Conservation (phyloP, 768 basidiomycete species). For the Mrakia frigida region DNA sequence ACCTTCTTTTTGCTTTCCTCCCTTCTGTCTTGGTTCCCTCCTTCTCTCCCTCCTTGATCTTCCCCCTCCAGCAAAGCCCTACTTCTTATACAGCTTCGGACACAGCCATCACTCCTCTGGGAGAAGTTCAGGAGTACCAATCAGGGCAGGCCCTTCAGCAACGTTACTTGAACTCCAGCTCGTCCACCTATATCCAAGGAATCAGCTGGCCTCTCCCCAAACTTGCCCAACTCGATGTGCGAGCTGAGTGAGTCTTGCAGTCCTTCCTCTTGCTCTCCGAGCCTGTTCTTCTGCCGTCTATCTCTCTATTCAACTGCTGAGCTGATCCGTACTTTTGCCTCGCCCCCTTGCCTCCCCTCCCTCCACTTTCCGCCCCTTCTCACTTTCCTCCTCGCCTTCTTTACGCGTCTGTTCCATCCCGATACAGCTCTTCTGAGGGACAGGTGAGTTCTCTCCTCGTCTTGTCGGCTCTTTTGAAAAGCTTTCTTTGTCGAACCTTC, state of each 20-base stretch:
- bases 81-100: slow-evolving; percentile 30
- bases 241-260: slow-evolving; percentile 33
- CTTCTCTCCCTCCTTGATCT: not conserved
- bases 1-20: too few species aligned
- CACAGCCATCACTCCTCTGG: slow-evolving; percentile 37
- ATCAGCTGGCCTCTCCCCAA: slow-evolving; percentile 32
- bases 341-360: not conserved
- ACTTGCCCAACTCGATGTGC: slow-evolving; percentile 30
- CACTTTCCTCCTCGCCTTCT: slow-evolving; percentile 53
- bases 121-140: slow-evolving; percentile 37
- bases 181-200: slow-evolving; percentile 18
- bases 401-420: slow-evolving; percentile 49
- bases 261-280: too few species aligned
- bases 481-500: not conserved
- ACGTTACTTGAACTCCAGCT: slow-evolving; percentile 29
- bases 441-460: slow-evolving; percentile 45
- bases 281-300: not conserved
- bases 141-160: slow-evolving; percentile 31
- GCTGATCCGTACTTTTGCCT: not conserved
- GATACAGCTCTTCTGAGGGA: slow-evolving; percentile 48
- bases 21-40: too few species aligned
- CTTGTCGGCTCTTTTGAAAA: too few species aligned
- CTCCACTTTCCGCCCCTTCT: not conserved
- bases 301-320: too few species aligned
- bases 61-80: not conserved